Evolutionary conservation across 345 rosid genomes (phyloP), one percentile per base, ranked within the genome.

Genomic region (Linum tenue): DNA sequence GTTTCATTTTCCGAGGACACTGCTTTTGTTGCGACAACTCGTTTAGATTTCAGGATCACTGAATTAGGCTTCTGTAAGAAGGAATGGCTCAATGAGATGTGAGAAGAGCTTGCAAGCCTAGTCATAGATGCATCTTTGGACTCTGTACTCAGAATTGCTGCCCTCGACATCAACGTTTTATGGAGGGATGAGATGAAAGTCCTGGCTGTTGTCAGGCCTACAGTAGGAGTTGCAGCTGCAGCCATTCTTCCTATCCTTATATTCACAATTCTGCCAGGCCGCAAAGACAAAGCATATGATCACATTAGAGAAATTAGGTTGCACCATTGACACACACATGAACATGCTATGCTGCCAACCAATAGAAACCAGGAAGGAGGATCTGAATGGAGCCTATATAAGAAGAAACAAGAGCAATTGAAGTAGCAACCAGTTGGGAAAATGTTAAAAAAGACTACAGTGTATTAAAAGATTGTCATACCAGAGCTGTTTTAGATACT

Each of bases 21-120:
- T 55, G 87, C 83, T 70, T 60, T 76, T 15, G 22, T 17, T 10
- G 80, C 62, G 9, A 75, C 72, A 62, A 51, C 64, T 63, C 58
- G 73, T 8, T 60, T 65, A 57, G 56, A 59, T 51, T 70, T 79
- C 39, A 44, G 50, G 36, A 77, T 60, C 15, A 16, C 57, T n/a
- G 66, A 59, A 22, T 60, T 64, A 69, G 67, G 7, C 56, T 69
- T 80, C 66, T 31, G 64, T 17, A 56, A 64, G 16, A 78, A 65
- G 0, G 74, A 72, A 66, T 71, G 59, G 73, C 65, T 64, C 3
- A 65, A 72, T 50, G 82, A 77, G 69, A 80, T 64, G 69, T 68
- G 70, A 63, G 79, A 73, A 39, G 72, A 74, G 73, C 78, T 74
- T 4, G 67, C 59, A 62, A 85, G 82, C 75, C 67, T 73, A 42